phyloP scores from a whole-genome alignment of 177 flowering plant genomes.

The Telopea speciosissima region DNA sequence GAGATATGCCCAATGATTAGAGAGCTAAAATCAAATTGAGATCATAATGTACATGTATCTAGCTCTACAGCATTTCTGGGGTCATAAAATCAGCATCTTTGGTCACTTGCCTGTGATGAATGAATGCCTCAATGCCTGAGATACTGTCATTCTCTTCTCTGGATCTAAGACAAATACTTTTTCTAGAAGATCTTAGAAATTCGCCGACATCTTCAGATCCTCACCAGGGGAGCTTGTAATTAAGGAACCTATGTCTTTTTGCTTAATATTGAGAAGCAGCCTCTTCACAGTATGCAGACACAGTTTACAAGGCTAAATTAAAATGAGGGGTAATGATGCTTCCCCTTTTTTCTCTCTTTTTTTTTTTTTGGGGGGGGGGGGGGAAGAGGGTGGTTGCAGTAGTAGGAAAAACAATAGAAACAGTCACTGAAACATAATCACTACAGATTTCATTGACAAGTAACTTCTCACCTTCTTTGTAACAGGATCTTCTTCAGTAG shows the following conservation, averaged over 20 bases:
- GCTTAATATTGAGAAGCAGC: no score
- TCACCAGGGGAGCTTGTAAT: no score
- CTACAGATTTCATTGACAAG: no score
- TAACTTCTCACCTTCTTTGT: no score
- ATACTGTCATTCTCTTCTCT: constrained; percentile 92
- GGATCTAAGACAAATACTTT: constrained; percentile 90
- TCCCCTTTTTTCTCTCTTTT: no score
- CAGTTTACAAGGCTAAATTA: constrained; percentile 1
- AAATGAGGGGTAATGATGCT: neutral
- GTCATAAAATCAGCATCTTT: constrained; percentile 76
- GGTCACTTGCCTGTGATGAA: constrained; percentile 99
- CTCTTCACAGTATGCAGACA: constrained; percentile 61
- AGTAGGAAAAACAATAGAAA: no score
- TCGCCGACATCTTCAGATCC: constrained; percentile 80
- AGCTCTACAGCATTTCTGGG: no score
- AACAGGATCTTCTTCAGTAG: no score
- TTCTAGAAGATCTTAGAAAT: constrained; percentile 89
- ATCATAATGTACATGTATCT: constrained; percentile 48
- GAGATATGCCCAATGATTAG: constrained; percentile 76
- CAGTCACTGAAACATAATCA: no score
- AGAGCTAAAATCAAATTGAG: constrained; percentile 43
- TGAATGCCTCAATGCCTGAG: constrained; percentile 92
- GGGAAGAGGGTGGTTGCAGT: no score
- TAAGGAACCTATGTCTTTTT: no score
- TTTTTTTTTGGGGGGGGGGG: no score